Evolutionary conservation across 768 basidiomycete species (phyloP).

Genomic region (Nevesoporus exiguus): DNA sequence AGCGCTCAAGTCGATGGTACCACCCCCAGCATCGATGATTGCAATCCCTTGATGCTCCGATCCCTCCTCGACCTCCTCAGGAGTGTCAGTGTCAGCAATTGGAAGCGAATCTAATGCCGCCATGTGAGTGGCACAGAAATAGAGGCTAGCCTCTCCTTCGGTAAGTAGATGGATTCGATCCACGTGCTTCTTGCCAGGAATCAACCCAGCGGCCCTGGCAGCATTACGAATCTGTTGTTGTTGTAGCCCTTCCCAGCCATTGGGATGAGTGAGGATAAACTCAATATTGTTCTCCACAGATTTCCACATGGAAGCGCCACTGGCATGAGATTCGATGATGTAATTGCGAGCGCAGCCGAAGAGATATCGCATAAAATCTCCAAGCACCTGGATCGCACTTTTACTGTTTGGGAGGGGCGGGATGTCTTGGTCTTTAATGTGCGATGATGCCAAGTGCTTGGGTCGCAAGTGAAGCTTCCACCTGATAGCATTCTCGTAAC

Average conservation of each 20-base stretch:
- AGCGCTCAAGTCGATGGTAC: conserved; percentile 36
- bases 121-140: conserved; percentile 41
- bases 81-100: background rate
- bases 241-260: conserved; percentile 6
- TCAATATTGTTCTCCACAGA: conserved; percentile 4
- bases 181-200: conserved; percentile 11
- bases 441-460: conserved; percentile 21
- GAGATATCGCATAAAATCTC: conserved; percentile 28
- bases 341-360: conserved; percentile 21
- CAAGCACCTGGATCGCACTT: conserved; percentile 20
- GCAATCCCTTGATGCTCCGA: conserved; percentile 34
- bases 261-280: conserved; percentile 6
- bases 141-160: conserved; percentile 27
- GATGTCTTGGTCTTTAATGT: conserved; percentile 20
- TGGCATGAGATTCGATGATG: conserved; percentile 27
- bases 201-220: background rate
- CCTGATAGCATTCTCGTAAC: background rate
- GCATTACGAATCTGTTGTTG: conserved; percentile 5
- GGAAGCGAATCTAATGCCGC: conserved; percentile 24
- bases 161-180: conserved; percentile 22
- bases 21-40: conserved; percentile 28
- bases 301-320: conserved; percentile 12
- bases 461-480: conserved; percentile 33
- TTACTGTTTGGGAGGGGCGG: conserved; percentile 21
- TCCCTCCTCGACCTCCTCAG: background rate